Evolutionary conservation across 2,329 filamentous ascomycete species (phyloP), one percentile per base, ranked within the genome.

Genomic region (Epichloe coenophiala): DNA sequence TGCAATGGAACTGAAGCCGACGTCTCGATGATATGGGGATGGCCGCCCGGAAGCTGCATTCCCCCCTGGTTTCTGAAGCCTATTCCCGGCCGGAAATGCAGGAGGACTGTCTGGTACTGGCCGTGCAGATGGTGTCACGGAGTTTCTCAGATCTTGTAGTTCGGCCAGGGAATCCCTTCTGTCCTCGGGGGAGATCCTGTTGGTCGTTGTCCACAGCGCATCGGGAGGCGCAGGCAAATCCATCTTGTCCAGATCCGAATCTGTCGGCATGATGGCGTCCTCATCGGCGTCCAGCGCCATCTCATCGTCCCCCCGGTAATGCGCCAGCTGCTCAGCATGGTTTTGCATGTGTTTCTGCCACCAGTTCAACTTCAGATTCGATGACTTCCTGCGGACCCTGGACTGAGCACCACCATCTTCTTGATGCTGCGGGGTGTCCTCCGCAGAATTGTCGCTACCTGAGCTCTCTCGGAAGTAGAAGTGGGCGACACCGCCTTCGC

Each of bases 341-440:
- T 83, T 77, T 58, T 87, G 84, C 84, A 93, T 86, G 58, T 88
- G 83, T 59, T 83, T 78, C 60, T 93, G 75, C 62, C 88, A 88
- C 82, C 86, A 91, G 48, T 75, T 75, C 58, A 83, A 71, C 48
- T 78, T 75, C 58, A 81, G 73, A 47, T 78, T 76, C 2, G 80
- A 83, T 45, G 80, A 80, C 60, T 82, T 80, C 40, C 80, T 75
- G 52, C 78, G 71, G 27, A 63, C 52, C 41, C 68, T 64, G 47
- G 63, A 53, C 51, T 58, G 57, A 42, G 51, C 52, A 33, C 50
- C 52, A 27, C 53, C 54, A 19, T 58, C 57, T 27, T 61, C 57
- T 13, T 60, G 57, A n/a, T 60, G 51, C 1, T 60, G 61, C 6
- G 67, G 70, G 8, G 63, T 67, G 55, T 64, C 61, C 55, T 71